Percentiles rank a stretch among this genome's conserved stretches.
Evolutionary conservation across 2,329 filamentous ascomycete species (phyloP).

Genomic region (Colletotrichum sp.): DNA sequence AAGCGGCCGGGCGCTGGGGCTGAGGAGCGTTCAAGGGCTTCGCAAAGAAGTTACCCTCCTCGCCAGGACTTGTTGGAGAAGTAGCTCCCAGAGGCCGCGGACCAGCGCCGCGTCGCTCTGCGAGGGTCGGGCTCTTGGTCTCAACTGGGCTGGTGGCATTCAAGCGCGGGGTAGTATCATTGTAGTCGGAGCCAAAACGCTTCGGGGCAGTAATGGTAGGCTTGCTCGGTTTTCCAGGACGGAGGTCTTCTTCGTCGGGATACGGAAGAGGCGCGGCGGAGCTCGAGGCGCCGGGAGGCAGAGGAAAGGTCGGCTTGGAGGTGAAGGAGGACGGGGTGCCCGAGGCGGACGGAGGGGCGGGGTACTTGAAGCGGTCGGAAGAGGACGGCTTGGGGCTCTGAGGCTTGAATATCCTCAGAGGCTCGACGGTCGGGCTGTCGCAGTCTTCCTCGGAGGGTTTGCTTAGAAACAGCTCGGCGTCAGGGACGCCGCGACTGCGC

Average conservation of each 20-base stretch:
- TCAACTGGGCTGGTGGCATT: slow-evolving; percentile 58
- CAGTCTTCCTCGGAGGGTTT: slow-evolving; percentile 55
- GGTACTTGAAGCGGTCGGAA: slow-evolving; percentile 55
- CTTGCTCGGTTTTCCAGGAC: slow-evolving; percentile 43
- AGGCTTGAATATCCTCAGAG: slow-evolving; percentile 84
- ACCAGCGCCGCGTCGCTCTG: slow-evolving; percentile 81
- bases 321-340: slow-evolving; percentile 44
- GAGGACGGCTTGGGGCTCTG: slow-evolving; percentile 64
- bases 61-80: slow-evolving; percentile 79
- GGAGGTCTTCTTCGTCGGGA: slow-evolving; percentile 70
- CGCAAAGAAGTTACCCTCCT: slow-evolving; percentile 82
- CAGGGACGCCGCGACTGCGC: slow-evolving; percentile 68
- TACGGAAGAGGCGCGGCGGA: slow-evolving; percentile 73
- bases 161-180: slow-evolving; percentile 59
- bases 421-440: slow-evolving; percentile 82
- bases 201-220: slow-evolving; percentile 45
- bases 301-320: slow-evolving; percentile 63
- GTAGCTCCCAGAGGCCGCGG: slow-evolving; percentile 74
- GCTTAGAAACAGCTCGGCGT: slow-evolving; percentile 84
- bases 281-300: slow-evolving; percentile 73
- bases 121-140: slow-evolving; percentile 68
- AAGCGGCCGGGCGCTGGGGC: slow-evolving; percentile 41
- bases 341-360: slow-evolving; percentile 45
- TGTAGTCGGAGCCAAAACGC: slow-evolving; percentile 49
- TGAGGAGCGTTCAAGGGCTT: slow-evolving; percentile 59